phyloP scores from a whole-genome alignment of 345 rosid species.

The Ailanthus altissimus region DNA sequence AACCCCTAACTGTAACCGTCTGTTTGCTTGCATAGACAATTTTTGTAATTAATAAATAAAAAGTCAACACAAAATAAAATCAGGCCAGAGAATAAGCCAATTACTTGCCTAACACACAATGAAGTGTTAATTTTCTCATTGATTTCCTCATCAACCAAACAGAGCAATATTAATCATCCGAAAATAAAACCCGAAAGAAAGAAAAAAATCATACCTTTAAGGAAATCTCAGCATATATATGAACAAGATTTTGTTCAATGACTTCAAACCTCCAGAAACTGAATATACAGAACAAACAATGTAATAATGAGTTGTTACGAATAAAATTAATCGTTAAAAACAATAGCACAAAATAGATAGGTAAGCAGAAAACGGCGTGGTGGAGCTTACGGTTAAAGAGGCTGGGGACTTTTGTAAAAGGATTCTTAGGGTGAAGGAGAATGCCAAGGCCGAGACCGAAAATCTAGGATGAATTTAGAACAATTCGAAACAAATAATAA shows the following conservation, averaged over 20 bases:
- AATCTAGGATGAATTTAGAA: constrained; percentile 2
- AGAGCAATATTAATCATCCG: background rate
- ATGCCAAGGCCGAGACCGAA: background rate
- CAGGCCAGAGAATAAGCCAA: background rate
- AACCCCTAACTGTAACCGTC: background rate
- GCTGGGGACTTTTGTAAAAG: background rate
- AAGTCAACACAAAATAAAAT: background rate
- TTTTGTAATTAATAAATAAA: background rate
- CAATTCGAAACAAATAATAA: background rate
- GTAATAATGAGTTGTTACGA: background rate
- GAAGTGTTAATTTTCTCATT: background rate
- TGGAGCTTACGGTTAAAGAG: constrained; percentile 12
- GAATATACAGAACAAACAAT: background rate
- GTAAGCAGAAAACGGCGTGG: background rate
- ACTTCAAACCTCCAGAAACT: background rate
- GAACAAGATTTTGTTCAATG: constrained; percentile 11
- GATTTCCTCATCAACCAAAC: constrained; percentile 25
- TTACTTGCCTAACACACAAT: constrained; percentile 1
- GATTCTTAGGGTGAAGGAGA: background rate
- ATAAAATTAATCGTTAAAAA: too few relatives aligned
- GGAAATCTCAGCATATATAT: constrained; percentile 23
- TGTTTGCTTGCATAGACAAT: background rate
- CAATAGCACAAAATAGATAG: background rate
- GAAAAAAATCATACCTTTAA: constrained; percentile 19
- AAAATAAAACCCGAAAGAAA: background rate